A percentile compares a stretch with the other conserved stretches of the same genome.
These are phyloP conservation scores for Dipodascus albidus DNA, from an alignment of 805 yeast genomes.

Conservation along the genomic window DNA sequence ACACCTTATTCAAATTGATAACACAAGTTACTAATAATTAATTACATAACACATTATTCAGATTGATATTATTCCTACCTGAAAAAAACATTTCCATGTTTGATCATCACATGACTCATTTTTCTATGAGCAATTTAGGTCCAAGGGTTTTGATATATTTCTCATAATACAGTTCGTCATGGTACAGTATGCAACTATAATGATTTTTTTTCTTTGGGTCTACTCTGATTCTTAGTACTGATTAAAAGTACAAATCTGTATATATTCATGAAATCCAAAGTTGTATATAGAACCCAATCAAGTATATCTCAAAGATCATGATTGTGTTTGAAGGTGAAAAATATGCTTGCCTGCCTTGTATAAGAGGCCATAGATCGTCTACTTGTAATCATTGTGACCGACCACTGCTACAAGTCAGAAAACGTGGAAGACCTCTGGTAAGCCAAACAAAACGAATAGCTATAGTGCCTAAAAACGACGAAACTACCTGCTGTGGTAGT, in stretches of 20 bases:
- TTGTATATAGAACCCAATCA: no score
- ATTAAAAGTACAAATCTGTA: no score
- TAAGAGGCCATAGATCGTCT: constrained; percentile 85
- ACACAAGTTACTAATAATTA: no score
- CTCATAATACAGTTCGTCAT: neutral
- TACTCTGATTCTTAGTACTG: neutral
- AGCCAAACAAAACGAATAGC: constrained; percentile 50
- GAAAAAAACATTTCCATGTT: no score
- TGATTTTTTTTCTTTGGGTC: no score
- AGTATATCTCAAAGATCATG: no score
- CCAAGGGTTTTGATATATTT: neutral
- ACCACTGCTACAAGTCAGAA: constrained; percentile 73
- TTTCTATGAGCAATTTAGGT: neutral
- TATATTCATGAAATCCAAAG: no score
- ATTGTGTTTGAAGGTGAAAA: constrained; percentile 69
- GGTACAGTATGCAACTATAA: neutral
- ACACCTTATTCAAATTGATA: no score
- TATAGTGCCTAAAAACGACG: constrained; percentile 13
- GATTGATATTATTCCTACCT: no score
- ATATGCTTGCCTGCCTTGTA: constrained; percentile 66
- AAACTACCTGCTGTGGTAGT: neutral
- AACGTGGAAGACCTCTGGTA: constrained; percentile 77
- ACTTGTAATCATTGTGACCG: constrained; percentile 73
- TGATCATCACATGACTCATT: neutral
- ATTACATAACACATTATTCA: no score